Evolutionary conservation across 805 yeast species (phyloP).

Genomic region (Hanseniaspora meyeri): DNA sequence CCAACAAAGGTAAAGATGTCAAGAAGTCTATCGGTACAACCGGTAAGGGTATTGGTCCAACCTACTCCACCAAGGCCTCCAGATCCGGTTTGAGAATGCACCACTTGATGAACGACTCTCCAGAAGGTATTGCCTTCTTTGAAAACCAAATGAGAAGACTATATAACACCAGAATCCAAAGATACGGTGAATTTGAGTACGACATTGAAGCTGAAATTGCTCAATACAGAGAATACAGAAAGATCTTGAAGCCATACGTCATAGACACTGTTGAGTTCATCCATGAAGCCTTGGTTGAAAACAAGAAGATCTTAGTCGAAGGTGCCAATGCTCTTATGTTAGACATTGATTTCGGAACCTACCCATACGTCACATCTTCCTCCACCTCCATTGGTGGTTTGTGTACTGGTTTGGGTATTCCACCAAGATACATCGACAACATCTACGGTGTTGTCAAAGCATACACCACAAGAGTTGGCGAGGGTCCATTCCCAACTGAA

Average conservation of each 20-base stretch:
- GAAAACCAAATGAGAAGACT: conserved; percentile 64
- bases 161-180: conserved; percentile 65
- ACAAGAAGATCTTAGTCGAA: conserved; percentile 74
- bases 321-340: conserved; percentile 98
- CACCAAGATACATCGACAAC: conserved; percentile 73
- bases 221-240: conserved; percentile 62
- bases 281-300: conserved; percentile 66
- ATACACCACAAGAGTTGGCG: conserved; percentile 97
- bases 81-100: conserved; percentile 95
- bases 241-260: conserved; percentile 72
- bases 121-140: conserved; percentile 88
- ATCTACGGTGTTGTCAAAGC: conserved; percentile 96
- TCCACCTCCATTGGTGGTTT: conserved; percentile 97
- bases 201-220: conserved; percentile 71
- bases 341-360: conserved; percentile 95
- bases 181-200: conserved; percentile 88
- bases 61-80: conserved; percentile 91
- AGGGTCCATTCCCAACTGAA: conserved; percentile 98
- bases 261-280: conserved; percentile 82
- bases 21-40: conserved; percentile 88
- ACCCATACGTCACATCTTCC: conserved; percentile 92
- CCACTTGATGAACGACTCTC: conserved; percentile 81
- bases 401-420: conserved; percentile 87
- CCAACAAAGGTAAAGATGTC: conserved; percentile 36
- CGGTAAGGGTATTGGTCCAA: conserved; percentile 98